Evolutionary conservation across 2,329 filamentous ascomycete species (phyloP).

Genomic region (Fusarium incarnatum): DNA sequence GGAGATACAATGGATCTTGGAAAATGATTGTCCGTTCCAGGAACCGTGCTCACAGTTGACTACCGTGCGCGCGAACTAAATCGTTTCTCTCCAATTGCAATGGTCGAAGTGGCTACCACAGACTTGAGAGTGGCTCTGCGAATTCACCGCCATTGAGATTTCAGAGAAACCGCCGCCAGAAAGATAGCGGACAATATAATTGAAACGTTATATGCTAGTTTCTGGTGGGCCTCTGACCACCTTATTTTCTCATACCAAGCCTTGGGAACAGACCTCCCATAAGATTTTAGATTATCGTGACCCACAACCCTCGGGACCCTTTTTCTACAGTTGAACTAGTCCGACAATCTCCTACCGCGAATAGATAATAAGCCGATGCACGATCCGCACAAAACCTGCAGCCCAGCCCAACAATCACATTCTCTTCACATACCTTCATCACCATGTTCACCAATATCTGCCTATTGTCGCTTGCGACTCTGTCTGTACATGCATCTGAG

Average conservation of each 20-base stretch:
- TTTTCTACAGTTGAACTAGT: neutral
- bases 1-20: too few relatives aligned
- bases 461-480: constrained; percentile 3
- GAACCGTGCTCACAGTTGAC: neutral
- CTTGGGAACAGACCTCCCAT: neutral
- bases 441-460: constrained; percentile 10
- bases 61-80: neutral
- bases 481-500: neutral
- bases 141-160: neutral
- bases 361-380: constrained; percentile 11
- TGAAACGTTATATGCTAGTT: fast-evolving
- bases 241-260: neutral
- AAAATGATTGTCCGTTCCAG: neutral
- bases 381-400: neutral
- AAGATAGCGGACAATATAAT: neutral
- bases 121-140: neutral
- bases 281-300: neutral
- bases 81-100: neutral
- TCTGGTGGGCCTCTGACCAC: neutral
- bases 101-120: neutral
- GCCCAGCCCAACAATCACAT: neutral
- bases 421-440: neutral
- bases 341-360: neutral
- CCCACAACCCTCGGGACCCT: neutral
- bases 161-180: neutral